These are phyloP conservation scores for Datura wrightii DNA, from an alignment of 257 asterid genomes.

Conservation along the genomic window DNA sequence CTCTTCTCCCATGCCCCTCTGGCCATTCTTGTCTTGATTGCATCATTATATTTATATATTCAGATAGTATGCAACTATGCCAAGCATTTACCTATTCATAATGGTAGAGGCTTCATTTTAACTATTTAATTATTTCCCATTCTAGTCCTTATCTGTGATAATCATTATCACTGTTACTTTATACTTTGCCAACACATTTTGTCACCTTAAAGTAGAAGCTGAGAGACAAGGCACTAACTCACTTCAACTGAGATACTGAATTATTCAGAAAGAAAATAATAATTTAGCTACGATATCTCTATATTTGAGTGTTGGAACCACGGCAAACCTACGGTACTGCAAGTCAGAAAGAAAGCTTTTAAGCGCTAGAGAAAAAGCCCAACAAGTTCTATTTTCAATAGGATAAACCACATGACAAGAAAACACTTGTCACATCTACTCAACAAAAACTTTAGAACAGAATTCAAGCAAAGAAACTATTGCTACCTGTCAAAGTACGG, in stretches of 20 bases:
- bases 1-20: neutral
- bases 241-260: neutral
- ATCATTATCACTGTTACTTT: neutral
- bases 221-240: neutral
- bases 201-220: neutral
- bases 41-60: neutral
- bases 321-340: neutral
- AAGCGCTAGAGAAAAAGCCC: neutral
- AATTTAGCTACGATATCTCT: conserved; percentile 9
- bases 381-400: conserved; percentile 5
- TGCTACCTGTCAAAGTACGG: conserved; percentile 89
- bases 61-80: neutral
- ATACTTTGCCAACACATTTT: neutral
- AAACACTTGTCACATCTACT: neutral
- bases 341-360: neutral
- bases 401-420: neutral
- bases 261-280: neutral
- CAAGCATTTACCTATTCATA: neutral
- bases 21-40: neutral
- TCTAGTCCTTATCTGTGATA: neutral
- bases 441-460: neutral
- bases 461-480: neutral
- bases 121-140: neutral
- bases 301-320: neutral
- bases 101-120: neutral